These are phyloP conservation scores for Thermothielavioides terrestris DNA, from an alignment of 495 filamentous ascomycete species.

Conservation along the genomic window DNA sequence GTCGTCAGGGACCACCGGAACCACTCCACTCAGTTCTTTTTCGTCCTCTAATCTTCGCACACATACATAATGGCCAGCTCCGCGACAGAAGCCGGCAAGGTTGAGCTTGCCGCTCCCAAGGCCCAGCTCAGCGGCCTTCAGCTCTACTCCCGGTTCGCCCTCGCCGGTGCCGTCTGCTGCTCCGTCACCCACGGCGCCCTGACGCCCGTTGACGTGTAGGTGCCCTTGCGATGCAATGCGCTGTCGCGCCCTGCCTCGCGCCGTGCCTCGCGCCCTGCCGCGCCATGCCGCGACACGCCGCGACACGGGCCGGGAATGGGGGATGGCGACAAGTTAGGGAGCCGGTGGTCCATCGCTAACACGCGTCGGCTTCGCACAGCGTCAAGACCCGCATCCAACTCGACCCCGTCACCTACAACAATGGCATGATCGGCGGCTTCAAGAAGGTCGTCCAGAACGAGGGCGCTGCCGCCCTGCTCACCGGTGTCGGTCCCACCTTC, in stretches of 20 bases:
- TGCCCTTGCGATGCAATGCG: conserved; percentile 21
- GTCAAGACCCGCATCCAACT: conserved; percentile 95
- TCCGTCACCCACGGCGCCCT: conserved; percentile 86
- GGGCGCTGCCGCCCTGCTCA: conserved; percentile 81
- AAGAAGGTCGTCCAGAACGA: conserved; percentile 72
- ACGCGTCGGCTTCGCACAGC: conserved; percentile 38
- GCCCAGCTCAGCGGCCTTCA: conserved; percentile 39
- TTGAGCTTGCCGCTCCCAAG: conserved; percentile 27
- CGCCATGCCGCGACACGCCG: background rate
- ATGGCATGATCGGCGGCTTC: conserved; percentile 80
- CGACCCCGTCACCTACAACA: conserved; percentile 84
- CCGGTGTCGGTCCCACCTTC: conserved; percentile 77
- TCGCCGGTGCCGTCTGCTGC: conserved; percentile 90
- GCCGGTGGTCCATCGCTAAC: too few species aligned
- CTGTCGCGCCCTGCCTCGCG: conserved; percentile 1
- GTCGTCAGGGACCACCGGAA: conserved; percentile 21
- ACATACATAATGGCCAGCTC: conserved; percentile 21
- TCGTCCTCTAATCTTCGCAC: background rate
- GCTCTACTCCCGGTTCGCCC: conserved; percentile 78
- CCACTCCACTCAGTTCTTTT: conserved; percentile 27
- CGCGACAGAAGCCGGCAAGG: too few species aligned
- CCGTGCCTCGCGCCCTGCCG: background rate
- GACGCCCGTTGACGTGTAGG: conserved; percentile 96
- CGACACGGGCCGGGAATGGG: too few species aligned
- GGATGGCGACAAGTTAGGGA: too few species aligned